Percentiles rank a stretch among this genome's conserved stretches.
Conservation (phyloP, 352 stramenopile species). For the Peronospora belbahrii region DNA sequence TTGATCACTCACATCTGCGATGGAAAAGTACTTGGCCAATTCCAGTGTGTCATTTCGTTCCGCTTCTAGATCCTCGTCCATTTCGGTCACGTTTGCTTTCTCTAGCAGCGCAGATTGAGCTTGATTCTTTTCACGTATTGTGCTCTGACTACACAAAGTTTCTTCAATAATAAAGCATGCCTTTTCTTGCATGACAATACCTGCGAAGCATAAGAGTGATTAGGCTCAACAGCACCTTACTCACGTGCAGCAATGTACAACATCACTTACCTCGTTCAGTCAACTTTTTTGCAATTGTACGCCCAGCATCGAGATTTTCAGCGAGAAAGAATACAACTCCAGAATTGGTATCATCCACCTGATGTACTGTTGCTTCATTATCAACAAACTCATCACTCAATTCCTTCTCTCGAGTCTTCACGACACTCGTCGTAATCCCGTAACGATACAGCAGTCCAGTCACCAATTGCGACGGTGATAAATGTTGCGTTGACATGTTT, state of each 20-base stretch:
- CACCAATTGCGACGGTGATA: slow-evolving; percentile 10
- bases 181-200: slow-evolving; percentile 8
- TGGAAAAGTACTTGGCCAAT: slow-evolving; percentile 27
- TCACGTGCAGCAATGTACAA: background rate
- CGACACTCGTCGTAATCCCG: slow-evolving; percentile 22
- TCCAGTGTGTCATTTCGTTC: background rate
- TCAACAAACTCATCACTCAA: background rate
- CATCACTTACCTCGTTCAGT: slow-evolving; percentile 20
- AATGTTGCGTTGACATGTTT: background rate
- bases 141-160: slow-evolving; percentile 15
- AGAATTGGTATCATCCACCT: background rate
- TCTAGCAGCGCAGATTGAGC: slow-evolving; percentile 13
- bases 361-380: background rate
- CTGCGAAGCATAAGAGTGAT: slow-evolving; percentile 4
- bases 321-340: slow-evolving; percentile 25
- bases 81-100: background rate
- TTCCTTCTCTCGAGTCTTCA: slow-evolving; percentile 1
- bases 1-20: slow-evolving; percentile 43
- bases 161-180: slow-evolving; percentile 36
- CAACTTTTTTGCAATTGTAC: slow-evolving; percentile 8
- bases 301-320: slow-evolving; percentile 6
- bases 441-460: slow-evolving; percentile 29
- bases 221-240: background rate
- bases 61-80: background rate
- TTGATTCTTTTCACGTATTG: slow-evolving; percentile 8